Percentiles rank a stretch among this genome's conserved stretches.
phyloP scores from a whole-genome alignment of 306 rosid genomes.

The Quercus gilva region DNA sequence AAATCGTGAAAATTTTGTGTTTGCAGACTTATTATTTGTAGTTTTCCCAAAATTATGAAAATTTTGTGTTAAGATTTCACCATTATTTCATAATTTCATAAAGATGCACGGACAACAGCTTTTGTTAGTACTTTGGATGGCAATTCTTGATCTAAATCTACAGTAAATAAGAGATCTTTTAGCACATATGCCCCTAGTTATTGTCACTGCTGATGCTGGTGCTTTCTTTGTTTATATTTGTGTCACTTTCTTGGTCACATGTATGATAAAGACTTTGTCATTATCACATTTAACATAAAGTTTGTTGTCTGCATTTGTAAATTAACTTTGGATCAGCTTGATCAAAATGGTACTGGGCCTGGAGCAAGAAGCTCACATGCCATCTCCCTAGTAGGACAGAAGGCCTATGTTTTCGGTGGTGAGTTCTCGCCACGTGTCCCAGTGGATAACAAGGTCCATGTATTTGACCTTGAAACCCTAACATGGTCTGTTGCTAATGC shows the following conservation, averaged over 20 bases:
- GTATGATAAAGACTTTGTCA: background rate
- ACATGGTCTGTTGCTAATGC: constrained; percentile 61
- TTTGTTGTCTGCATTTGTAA: background rate
- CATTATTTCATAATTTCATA: too few relatives aligned
- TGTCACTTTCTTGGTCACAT: background rate
- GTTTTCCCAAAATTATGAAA: too few relatives aligned
- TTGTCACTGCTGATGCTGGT: background rate
- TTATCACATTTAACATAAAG: background rate
- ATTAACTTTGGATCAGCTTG: constrained; percentile 41
- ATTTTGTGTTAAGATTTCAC: too few relatives aligned
- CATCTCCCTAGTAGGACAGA: constrained; percentile 59
- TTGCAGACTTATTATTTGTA: too few relatives aligned
- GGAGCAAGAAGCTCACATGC: constrained; percentile 97
- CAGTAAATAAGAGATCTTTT: background rate
- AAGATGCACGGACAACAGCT: too few relatives aligned
- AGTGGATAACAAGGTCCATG: constrained; percentile 66
- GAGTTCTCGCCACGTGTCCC: constrained; percentile 91
- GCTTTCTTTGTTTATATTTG: background rate
- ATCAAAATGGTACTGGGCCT: constrained; percentile 59
- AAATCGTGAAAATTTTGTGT: too few relatives aligned
- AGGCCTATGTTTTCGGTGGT: constrained; percentile 80
- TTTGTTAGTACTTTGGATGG: too few relatives aligned
- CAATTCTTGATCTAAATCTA: background rate
- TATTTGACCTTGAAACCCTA: constrained; percentile 52
- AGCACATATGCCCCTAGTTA: background rate